A percentile compares a stretch with the other conserved stretches of the same genome.
Conservation (phyloP, 2,329 filamentous ascomycete genomes). For the Cercospora zeina region DNA sequence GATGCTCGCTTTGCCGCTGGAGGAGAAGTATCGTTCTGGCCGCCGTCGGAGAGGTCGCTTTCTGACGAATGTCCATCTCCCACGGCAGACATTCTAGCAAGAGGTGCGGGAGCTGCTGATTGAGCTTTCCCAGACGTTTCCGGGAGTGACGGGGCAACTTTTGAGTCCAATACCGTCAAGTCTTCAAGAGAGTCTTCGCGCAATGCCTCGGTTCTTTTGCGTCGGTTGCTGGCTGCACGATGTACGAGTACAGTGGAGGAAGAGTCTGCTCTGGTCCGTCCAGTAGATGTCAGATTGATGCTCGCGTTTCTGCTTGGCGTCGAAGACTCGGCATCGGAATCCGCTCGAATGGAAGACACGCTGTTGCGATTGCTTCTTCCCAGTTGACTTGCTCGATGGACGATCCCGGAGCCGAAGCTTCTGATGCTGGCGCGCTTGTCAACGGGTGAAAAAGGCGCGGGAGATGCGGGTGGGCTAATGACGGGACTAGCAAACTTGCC, state of each 20-base stretch:
- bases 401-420: constrained; percentile 35
- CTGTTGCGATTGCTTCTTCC: constrained; percentile 31
- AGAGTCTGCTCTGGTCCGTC: constrained; percentile 36
- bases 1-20: neutral
- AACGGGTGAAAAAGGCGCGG: constrained; percentile 21
- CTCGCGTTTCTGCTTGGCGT: constrained; percentile 25
- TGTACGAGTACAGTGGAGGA: constrained; percentile 39
- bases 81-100: constrained; percentile 5
- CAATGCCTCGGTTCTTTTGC: constrained; percentile 32
- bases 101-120: constrained; percentile 5
- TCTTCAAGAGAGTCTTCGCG: constrained; percentile 27
- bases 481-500: constrained; percentile 21
- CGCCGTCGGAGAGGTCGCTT: neutral
- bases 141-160: neutral
- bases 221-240: constrained; percentile 38
- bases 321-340: constrained; percentile 23
- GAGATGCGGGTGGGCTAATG: constrained; percentile 31
- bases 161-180: constrained; percentile 14
- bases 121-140: constrained; percentile 2
- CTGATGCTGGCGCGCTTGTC: constrained; percentile 38
- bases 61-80: neutral
- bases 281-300: constrained; percentile 18
- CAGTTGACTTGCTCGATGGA: constrained; percentile 33
- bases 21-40: neutral
- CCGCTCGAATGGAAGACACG: constrained; percentile 29